These are phyloP conservation scores for Achlya hypogyna DNA, from an alignment of 352 stramenopile species.

Conservation along the genomic window DNA sequence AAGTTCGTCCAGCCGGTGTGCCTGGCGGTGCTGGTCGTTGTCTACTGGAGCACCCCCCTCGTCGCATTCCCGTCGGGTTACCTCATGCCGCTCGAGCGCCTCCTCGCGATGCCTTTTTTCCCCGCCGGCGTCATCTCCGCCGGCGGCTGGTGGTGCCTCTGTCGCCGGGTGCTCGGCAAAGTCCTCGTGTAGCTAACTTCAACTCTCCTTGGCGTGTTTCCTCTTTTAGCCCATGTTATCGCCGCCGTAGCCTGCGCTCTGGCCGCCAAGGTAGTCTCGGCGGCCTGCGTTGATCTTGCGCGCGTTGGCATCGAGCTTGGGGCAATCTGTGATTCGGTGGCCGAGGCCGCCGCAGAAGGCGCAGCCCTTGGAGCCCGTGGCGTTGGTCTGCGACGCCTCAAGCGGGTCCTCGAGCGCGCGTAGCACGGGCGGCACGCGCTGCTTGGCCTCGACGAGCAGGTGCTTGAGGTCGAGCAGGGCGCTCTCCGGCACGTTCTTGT, in stretches of 20 bases:
- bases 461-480: slow-evolving; percentile 98
- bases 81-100: slow-evolving; percentile 67
- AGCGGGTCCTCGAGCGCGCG: slow-evolving; percentile 96
- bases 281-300: slow-evolving; percentile 89
- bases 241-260: slow-evolving; percentile 89
- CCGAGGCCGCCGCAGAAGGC: slow-evolving; percentile 98
- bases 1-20: slow-evolving; percentile 35
- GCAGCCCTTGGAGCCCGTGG: slow-evolving; percentile 88
- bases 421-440: slow-evolving; percentile 96
- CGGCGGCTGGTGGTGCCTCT: slow-evolving; percentile 64
- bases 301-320: slow-evolving; percentile 97
- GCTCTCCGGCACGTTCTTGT: slow-evolving; percentile 93
- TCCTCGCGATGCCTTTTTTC: slow-evolving; percentile 71
- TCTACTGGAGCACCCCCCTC: slow-evolving; percentile 74
- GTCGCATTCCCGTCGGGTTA: slow-evolving; percentile 57
- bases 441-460: slow-evolving; percentile 96
- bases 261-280: slow-evolving; percentile 90
- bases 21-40: slow-evolving; percentile 41
- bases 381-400: slow-evolving; percentile 67
- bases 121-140: slow-evolving; percentile 63
- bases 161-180: slow-evolving; percentile 60
- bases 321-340: slow-evolving; percentile 98
- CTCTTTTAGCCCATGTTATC: slow-evolving; percentile 69
- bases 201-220: not conserved
- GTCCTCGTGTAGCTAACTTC: slow-evolving; percentile 35